Conservation (phyloP, 2,329 filamentous ascomycete species). For the Aspergillus sp. region DNA sequence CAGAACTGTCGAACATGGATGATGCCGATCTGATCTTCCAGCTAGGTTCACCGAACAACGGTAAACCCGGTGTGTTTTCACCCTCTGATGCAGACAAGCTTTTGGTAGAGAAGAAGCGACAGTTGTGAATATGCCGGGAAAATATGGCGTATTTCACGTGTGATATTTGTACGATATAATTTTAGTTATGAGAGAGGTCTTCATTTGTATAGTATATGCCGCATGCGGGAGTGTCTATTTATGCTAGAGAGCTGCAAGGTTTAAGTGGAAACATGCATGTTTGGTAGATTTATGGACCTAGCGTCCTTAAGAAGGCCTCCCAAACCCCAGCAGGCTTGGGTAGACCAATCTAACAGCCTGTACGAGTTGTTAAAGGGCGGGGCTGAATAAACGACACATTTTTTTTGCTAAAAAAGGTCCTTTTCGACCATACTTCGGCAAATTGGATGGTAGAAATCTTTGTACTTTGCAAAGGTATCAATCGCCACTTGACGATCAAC, state of each 20-base stretch:
- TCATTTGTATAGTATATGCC: constrained; percentile 3
- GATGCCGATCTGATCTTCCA: constrained; percentile 58
- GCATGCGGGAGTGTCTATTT: not conserved
- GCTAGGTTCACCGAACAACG: constrained; percentile 39
- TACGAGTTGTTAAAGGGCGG: not conserved
- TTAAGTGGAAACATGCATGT: not conserved
- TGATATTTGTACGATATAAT: constrained; percentile 1
- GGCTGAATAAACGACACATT: constrained; percentile 10
- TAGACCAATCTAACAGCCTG: not conserved
- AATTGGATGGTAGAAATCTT: constrained; percentile 94
- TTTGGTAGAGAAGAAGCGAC: constrained; percentile 36
- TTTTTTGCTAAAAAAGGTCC: constrained; percentile 60
- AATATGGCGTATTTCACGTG: not conserved
- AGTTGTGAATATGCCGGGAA: not conserved
- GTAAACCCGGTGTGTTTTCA: constrained; percentile 35
- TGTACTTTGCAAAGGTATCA: constrained; percentile 81
- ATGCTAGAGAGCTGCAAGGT: not conserved
- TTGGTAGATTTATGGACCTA: not conserved
- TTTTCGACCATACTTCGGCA: constrained; percentile 84
- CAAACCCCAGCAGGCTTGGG: not conserved
- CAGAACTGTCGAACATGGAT: constrained; percentile 52
- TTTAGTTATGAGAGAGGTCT: not conserved
- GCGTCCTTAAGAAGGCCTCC: not conserved
- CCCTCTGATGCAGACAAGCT: constrained; percentile 37
- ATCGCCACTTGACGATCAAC: constrained; percentile 74